Conservation (phyloP, 257 asterid species). For the Penstemon newberryi region DNA sequence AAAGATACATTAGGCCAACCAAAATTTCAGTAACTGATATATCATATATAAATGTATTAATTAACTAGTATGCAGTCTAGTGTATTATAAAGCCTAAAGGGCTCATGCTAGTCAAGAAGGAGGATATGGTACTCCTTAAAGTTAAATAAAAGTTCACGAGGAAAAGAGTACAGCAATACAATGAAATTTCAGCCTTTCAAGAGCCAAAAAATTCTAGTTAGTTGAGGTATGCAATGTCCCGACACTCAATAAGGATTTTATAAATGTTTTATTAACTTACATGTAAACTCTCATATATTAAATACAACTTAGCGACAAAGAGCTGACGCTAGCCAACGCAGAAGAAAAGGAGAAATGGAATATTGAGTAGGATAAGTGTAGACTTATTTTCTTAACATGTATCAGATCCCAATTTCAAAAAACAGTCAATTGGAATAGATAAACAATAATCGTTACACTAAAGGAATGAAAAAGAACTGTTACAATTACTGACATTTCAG, state of each 20-base stretch:
- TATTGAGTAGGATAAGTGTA: not conserved
- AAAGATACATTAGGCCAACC: not conserved
- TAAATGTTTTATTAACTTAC: constrained; percentile 15
- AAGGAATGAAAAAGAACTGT: not conserved
- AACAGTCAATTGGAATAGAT: not conserved
- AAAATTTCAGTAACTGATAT: not conserved
- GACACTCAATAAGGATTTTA: constrained; percentile 20
- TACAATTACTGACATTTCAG: not conserved
- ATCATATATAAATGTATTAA: not conserved
- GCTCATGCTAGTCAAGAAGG: not conserved
- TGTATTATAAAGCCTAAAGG: not conserved
- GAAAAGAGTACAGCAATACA: constrained; percentile 3
- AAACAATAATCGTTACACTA: not conserved
- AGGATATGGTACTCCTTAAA: constrained; percentile 2
- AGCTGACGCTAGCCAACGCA: not conserved
- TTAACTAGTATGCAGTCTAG: not conserved
- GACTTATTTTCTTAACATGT: not conserved
- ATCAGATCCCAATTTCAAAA: not conserved
- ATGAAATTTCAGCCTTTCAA: constrained; percentile 11
- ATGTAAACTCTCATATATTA: constrained; percentile 6
- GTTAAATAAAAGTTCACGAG: constrained; percentile 12
- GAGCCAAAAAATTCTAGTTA: constrained; percentile 19
- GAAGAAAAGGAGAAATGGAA: not conserved
- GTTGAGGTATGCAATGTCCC: constrained; percentile 22
- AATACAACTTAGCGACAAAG: not conserved